Conservation (phyloP, 768 basidiomycete species). For the Pisolithus tinctorius region DNA sequence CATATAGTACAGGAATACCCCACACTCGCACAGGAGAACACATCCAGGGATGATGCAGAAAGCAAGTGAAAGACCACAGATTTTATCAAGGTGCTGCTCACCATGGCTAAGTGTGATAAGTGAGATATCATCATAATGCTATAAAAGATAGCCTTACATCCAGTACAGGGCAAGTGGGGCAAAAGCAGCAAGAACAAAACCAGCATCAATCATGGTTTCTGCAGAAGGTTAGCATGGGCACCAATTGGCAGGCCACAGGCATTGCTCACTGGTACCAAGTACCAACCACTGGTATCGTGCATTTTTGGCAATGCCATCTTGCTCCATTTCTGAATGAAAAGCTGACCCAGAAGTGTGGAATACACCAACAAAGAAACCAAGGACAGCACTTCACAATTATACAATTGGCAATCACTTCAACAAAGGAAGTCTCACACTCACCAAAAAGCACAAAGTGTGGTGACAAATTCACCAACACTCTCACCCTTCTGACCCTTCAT, state of each 20-base stretch:
- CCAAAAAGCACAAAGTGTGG: slow-evolving; percentile 77
- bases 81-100: slow-evolving; percentile 68
- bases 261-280: slow-evolving; percentile 71
- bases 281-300: slow-evolving; percentile 84
- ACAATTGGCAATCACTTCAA: background rate
- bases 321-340: slow-evolving; percentile 85
- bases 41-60: slow-evolving; percentile 77
- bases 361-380: slow-evolving; percentile 85
- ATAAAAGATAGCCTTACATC: slow-evolving; percentile 49
- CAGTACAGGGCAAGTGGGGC: slow-evolving; percentile 81
- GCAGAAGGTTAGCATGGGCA: slow-evolving; percentile 1
- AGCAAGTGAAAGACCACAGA: slow-evolving; percentile 83
- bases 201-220: slow-evolving; percentile 84
- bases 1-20: slow-evolving; percentile 34
- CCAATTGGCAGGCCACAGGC: background rate
- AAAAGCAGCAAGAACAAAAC: slow-evolving; percentile 74
- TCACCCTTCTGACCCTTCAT: slow-evolving; percentile 39
- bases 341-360: slow-evolving; percentile 90
- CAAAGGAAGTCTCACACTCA: slow-evolving; percentile 20
- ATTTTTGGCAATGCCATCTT: slow-evolving; percentile 66
- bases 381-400: slow-evolving; percentile 52
- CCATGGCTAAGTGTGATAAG: slow-evolving; percentile 48
- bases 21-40: slow-evolving; percentile 70
- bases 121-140: too few species aligned
- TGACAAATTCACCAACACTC: slow-evolving; percentile 60